These are phyloP conservation scores for Fusarium austroafricanum DNA, from an alignment of 2,329 filamentous ascomycete species.

Conservation along the genomic window DNA sequence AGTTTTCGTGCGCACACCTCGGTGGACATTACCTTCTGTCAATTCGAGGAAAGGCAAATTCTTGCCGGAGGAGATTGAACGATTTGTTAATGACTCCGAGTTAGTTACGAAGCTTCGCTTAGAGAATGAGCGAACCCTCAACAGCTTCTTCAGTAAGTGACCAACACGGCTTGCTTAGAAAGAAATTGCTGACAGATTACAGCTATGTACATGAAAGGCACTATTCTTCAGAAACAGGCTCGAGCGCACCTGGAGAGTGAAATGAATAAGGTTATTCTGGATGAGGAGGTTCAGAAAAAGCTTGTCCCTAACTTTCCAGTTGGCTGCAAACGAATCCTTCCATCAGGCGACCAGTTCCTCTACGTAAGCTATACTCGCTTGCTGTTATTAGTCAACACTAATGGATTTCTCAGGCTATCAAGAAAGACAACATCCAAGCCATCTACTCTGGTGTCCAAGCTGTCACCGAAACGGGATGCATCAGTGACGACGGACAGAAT, in stretches of 20 bases:
- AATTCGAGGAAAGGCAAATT: slow-evolving; percentile 10
- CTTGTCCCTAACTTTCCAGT: slow-evolving; percentile 16
- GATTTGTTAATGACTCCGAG: background rate
- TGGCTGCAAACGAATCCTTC: slow-evolving; percentile 15
- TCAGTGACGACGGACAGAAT: background rate
- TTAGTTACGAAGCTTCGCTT: background rate
- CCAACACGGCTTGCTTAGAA: fast-evolving
- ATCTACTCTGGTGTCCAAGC: slow-evolving; percentile 8
- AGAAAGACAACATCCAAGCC: background rate
- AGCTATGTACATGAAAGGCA: slow-evolving; percentile 29
- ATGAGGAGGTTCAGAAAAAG: background rate
- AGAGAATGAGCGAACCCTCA: slow-evolving; percentile 9
- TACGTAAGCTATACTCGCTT: background rate
- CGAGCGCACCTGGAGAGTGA: slow-evolving; percentile 1
- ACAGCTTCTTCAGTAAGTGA: slow-evolving; percentile 20
- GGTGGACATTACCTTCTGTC: slow-evolving; percentile 23
- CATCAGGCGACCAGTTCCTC: slow-evolving; percentile 21
- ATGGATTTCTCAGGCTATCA: background rate
- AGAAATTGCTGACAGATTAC: background rate
- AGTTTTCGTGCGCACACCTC: slow-evolving; percentile 19
- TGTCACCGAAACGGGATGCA: slow-evolving; percentile 12
- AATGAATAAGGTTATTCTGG: slow-evolving; percentile 10
- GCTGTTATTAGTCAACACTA: fast-evolving
- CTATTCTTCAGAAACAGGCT: slow-evolving; percentile 9
- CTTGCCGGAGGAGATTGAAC: background rate